Evolutionary conservation across 345 rosid genomes (phyloP), one percentile per base, ranked within the genome.

Genomic region (Citrus trifoliata): DNA sequence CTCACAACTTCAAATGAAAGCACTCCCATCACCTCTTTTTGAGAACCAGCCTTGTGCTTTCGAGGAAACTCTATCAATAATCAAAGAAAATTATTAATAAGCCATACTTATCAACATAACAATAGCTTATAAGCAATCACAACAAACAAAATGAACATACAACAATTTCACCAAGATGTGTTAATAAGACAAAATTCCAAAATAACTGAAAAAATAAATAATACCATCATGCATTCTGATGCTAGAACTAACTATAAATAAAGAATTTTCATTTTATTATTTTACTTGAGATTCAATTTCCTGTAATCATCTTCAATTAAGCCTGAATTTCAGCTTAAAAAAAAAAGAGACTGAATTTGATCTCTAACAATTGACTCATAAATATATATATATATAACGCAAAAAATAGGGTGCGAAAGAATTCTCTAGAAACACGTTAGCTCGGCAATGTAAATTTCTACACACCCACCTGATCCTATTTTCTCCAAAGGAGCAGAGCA

Each of bases 1-100:
- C 97, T 91, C 0, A 98, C 92, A 83, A 91, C 88, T 89, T 97
- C 98, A 62, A 93, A 93, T 1, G 98, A 96, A 80, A 94, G 80
- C 60, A 97, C 93, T 19, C 93, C 98, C 9, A 97, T 85, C 55
- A 86, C 82, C 33, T 55, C 88, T 79, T 97, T 94, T 80, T 87
- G 91, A 33, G 87, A 80, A 74, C 84, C 85, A 2, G 88, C 85
- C 5, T 90, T 86, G 70, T 77, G 89, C 84, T 84, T 96, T 83
- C 88, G 86, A 7, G 95, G 85, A 81, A 74, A 48, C 55, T 78
- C 84, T 88, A 21, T 38, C 53, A 60, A 56, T 33, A 25, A 33
- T 55, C 68, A 67, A 42, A 61, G 28, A 51, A 53, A 25, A 66
- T 32, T 37, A 76, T 53, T 35, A 77, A 69, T 70, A 42, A 37